Evolutionary conservation across 2,329 filamentous ascomycete species (phyloP), one percentile per base, ranked within the genome.

Genomic region (Atkinsonella texensis): DNA sequence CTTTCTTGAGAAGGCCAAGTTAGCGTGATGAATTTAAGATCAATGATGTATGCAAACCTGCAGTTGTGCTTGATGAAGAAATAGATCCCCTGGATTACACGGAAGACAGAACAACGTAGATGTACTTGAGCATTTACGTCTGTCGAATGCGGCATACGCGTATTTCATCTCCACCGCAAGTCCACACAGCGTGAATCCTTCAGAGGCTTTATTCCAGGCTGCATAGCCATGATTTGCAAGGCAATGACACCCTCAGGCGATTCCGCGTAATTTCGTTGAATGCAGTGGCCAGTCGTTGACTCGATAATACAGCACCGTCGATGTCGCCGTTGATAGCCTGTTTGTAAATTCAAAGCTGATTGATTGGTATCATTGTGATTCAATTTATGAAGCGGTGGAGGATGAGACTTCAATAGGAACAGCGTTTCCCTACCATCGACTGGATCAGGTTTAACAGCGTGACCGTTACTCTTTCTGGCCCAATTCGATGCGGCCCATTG

Each of bases 221-320:
- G 18, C 38, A 42, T 49, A n/a, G 47, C 28, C 38, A 8, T 15
- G 15, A 8, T 18, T 33, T 57, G 54, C 32, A 55, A 55, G 1
- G 45, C 53, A 3, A 55, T 51, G 0, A 57, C 49, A 1, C 53
- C 53, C 43, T 57, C 52, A 13, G 52, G 53, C 43, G 52, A 57
- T 55, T 57, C 1, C 53, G 42, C 35, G 55, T 55, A 46, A 55
- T 57, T 42, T 52, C 55, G 28, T 55, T 48, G 51, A 57, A 55
- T 5, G 54, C 41, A 1, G 54, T 56, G 17, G 51, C 54, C 47
- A 53, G 33, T 11, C 52, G 45, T 47, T 57, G 56, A 9, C 46
- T 49, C 11, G 48, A 52, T 28, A 40, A 46, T 20, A 56, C 46
- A 10, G 52, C 35, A 8, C 40, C 54, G 40, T 55, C 52, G 32